These are phyloP conservation scores for Davidsoniella australis DNA, from an alignment of 2,329 filamentous ascomycete species.

Conservation along the genomic window DNA sequence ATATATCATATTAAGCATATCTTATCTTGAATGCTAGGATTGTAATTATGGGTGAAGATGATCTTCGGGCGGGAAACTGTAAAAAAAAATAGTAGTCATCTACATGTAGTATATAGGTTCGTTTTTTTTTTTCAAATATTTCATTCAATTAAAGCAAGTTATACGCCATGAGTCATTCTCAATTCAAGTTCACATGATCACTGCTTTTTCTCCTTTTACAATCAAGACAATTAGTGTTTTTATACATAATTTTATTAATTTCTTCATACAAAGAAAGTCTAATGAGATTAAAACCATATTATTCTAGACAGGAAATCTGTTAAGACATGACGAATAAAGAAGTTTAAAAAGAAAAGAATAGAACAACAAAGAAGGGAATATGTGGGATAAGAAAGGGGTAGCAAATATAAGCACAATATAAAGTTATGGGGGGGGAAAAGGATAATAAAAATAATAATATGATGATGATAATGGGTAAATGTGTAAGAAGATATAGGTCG, in stretches of 20 bases:
- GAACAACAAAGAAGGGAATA: neutral
- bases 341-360: slow-evolving; percentile 2
- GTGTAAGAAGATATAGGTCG: too few species aligned
- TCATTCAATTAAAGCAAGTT: too few species aligned
- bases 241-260: neutral
- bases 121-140: too few species aligned
- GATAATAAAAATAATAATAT: neutral
- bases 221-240: neutral
- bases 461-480: too few species aligned
- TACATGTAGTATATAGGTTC: too few species aligned
- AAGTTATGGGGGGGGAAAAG: neutral
- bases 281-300: slow-evolving; percentile 10
- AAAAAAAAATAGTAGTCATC: too few species aligned
- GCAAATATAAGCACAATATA: neutral
- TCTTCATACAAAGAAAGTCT: neutral
- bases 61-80: too few species aligned
- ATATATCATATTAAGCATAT: neutral
- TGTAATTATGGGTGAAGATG: too few species aligned
- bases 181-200: too few species aligned
- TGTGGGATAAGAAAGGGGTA: neutral
- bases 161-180: too few species aligned
- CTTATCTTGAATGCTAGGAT: too few species aligned
- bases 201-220: too few species aligned
- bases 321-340: slow-evolving; percentile 7
- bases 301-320: neutral